Percentiles rank a stretch among this genome's conserved stretches.
Evolutionary conservation across 2,329 filamentous ascomycete species (phyloP).

Genomic region (Cordyceps fumosorosea): DNA sequence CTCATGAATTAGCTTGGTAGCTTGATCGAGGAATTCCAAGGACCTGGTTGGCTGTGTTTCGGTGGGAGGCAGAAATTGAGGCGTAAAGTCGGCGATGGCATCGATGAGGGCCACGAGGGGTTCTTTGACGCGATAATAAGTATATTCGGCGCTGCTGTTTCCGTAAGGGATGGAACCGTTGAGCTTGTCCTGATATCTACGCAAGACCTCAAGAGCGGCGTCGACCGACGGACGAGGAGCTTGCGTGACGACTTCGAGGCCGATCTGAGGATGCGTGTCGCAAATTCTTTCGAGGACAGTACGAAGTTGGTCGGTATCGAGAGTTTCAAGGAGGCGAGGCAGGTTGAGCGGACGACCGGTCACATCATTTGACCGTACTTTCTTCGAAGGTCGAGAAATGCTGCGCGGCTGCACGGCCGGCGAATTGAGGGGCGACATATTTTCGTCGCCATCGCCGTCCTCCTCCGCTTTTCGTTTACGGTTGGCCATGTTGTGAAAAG

Average conservation of each 20-base stretch:
- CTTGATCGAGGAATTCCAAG: conserved; percentile 80
- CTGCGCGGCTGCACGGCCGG: conserved; percentile 66
- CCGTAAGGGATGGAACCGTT: conserved; percentile 80
- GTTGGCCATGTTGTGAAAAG: conserved; percentile 47
- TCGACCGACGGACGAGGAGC: conserved; percentile 83
- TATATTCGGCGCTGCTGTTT: conserved; percentile 80
- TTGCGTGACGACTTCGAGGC: conserved; percentile 72
- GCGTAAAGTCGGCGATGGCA: conserved; percentile 87
- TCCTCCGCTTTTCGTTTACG: conserved; percentile 84
- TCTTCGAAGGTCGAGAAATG: conserved; percentile 61
- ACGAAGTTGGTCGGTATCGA: conserved; percentile 78
- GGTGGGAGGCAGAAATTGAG: conserved; percentile 87
- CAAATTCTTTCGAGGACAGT: conserved; percentile 85
- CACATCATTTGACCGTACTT: conserved; percentile 57
- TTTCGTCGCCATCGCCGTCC: conserved; percentile 78
- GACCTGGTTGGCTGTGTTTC: conserved; percentile 80
- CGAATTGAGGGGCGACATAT: conserved; percentile 76
- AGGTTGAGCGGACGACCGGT: conserved; percentile 49
- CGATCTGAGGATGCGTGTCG: conserved; percentile 79
- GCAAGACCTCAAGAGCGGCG: conserved; percentile 72
- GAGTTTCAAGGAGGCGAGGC: conserved; percentile 81
- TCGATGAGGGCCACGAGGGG: conserved; percentile 75
- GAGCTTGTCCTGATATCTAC: conserved; percentile 73
- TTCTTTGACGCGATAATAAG: conserved; percentile 86
- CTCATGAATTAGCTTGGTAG: conserved; percentile 82